These are phyloP conservation scores for Pythium catenulatum DNA, from an alignment of 352 stramenopile genomes.

Conservation along the genomic window DNA sequence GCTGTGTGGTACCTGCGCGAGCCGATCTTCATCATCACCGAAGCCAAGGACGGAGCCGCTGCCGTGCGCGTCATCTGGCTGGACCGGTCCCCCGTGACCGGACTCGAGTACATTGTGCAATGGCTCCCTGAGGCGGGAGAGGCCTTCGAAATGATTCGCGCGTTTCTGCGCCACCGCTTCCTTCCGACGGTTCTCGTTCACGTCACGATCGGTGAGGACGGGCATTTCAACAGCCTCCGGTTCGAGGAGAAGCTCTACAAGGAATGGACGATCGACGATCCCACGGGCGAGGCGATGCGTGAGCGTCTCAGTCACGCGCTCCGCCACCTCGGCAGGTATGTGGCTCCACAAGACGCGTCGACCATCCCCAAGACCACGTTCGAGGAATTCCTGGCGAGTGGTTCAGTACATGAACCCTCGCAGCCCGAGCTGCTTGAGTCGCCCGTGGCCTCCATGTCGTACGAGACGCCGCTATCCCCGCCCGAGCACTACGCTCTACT, in stretches of 20 bases:
- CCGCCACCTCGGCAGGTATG: background rate
- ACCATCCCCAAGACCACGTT: background rate
- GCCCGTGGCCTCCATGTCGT: no score
- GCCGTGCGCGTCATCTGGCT: background rate
- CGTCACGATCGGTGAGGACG: background rate
- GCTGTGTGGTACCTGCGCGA: background rate
- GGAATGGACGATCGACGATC: background rate
- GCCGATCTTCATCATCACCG: background rate
- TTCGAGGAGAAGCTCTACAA: background rate
- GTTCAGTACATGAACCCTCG: background rate
- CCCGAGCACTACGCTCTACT: background rate
- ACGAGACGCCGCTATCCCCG: background rate
- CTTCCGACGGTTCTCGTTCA: background rate
- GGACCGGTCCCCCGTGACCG: background rate
- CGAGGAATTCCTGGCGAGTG: background rate
- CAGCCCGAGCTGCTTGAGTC: background rate
- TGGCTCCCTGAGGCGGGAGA: background rate
- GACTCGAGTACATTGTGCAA: background rate
- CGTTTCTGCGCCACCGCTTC: background rate
- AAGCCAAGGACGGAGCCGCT: background rate
- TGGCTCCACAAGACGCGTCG: background rate
- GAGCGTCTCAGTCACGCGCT: background rate
- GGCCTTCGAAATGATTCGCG: background rate
- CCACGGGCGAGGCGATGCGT: background rate
- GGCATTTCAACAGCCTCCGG: conserved; percentile 8